Conservation (phyloP, 2,329 filamentous ascomycete species). For the Zymoseptoria brevis region DNA sequence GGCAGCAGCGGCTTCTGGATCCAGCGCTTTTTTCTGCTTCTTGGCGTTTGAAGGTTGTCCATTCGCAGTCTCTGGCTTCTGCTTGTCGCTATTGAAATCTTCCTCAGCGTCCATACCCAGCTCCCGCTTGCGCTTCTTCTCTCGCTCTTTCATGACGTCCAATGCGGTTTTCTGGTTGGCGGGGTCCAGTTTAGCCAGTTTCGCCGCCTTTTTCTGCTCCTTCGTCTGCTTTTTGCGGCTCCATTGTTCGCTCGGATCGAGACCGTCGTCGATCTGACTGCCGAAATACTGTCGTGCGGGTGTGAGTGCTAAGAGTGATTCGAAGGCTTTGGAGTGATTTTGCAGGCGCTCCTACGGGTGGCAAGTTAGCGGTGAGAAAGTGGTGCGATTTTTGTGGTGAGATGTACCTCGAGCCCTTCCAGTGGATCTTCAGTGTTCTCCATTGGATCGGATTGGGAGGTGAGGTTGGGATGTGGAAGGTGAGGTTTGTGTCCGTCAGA, state of each 20-base stretch:
- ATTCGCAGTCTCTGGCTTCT: slow-evolving; percentile 33
- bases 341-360: slow-evolving; percentile 44
- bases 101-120: slow-evolving; percentile 46
- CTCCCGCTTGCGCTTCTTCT: slow-evolving; percentile 64
- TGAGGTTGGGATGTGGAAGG: neutral
- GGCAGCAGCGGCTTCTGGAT: slow-evolving; percentile 21
- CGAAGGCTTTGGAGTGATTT: slow-evolving; percentile 64
- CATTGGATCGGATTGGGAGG: neutral
- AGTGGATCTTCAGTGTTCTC: slow-evolving; percentile 12
- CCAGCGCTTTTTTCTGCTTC: slow-evolving; percentile 14
- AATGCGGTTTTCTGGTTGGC: slow-evolving; percentile 86
- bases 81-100: slow-evolving; percentile 27
- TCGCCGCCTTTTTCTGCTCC: slow-evolving; percentile 72
- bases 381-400: neutral
- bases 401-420: slow-evolving; percentile 15
- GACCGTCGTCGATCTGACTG: slow-evolving; percentile 42
- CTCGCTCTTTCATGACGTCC: slow-evolving; percentile 84
- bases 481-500: neutral
- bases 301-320: slow-evolving; percentile 78
- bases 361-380: slow-evolving; percentile 1
- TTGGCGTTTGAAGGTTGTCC: slow-evolving; percentile 39
- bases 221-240: slow-evolving; percentile 92
- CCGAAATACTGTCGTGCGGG: slow-evolving; percentile 81
- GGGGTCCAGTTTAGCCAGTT: slow-evolving; percentile 83
- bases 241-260: slow-evolving; percentile 86